phyloP scores from a whole-genome alignment of 768 basidiomycete genomes.

The Pluteus cervinus region DNA sequence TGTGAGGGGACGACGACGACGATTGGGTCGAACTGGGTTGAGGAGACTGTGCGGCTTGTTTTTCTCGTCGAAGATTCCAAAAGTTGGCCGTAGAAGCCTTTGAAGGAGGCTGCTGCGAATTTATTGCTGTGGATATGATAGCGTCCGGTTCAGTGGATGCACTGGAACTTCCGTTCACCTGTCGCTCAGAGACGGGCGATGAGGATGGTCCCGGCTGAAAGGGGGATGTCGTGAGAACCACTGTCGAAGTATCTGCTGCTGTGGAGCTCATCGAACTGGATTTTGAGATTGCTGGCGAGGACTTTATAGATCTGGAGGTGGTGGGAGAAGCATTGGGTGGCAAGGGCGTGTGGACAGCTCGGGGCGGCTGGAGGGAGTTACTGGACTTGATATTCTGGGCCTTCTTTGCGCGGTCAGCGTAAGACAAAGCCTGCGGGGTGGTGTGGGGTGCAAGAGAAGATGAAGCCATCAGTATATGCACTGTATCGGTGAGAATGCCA shows the following conservation, averaged over 20 bases:
- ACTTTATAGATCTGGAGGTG: constrained; percentile 4
- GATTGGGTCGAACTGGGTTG: constrained; percentile 2
- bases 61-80: constrained; percentile 24
- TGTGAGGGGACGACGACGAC: constrained; percentile 5
- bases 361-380: constrained; percentile 13
- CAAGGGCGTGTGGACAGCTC: constrained; percentile 5
- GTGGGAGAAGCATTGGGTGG: constrained; percentile 1
- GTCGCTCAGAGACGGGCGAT: no score
- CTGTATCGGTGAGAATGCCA: constrained; percentile 5
- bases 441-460: constrained; percentile 13
- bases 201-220: not conserved
- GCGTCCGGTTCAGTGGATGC: constrained; percentile 9
- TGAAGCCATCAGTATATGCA: constrained; percentile 14
- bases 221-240: constrained; percentile 7
- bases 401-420: constrained; percentile 49
- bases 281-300: constrained; percentile 5
- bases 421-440: constrained; percentile 40
- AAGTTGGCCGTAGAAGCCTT: constrained; percentile 19
- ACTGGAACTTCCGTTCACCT: not conserved
- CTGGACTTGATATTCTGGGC: constrained; percentile 31
- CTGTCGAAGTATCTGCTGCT: constrained; percentile 4
- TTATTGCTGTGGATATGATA: constrained; percentile 13
- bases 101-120: constrained; percentile 11
- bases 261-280: constrained; percentile 5
- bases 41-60: constrained; percentile 16